Evolutionary conservation across 208 protist species (phyloP).

Genomic region (Trypanosoma vivax): DNA sequence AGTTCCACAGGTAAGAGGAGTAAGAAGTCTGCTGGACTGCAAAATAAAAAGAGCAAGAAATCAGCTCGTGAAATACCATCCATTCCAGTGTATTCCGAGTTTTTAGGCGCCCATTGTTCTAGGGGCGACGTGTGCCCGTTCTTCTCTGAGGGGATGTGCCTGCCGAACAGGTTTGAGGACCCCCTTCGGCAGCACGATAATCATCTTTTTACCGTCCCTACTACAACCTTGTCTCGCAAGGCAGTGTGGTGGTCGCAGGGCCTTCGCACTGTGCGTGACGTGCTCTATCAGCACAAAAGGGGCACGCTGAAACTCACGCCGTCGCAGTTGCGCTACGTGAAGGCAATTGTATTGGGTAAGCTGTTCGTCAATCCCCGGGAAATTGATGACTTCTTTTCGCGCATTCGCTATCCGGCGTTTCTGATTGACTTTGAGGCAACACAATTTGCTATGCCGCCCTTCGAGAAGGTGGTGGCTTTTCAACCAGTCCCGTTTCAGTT

Average conservation of each 20-base stretch:
- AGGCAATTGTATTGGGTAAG: conserved; percentile 50
- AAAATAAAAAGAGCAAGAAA: not conserved
- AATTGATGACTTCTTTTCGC: conserved; percentile 71
- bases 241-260: conserved; percentile 73
- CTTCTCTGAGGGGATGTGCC: conserved; percentile 76
- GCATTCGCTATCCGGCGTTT: conserved; percentile 77
- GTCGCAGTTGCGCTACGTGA: conserved; percentile 76
- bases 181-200: conserved; percentile 60
- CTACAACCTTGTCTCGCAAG: conserved; percentile 60
- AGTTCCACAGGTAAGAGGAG: not conserved
- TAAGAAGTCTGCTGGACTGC: conserved; percentile 1
- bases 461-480: conserved; percentile 68
- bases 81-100: conserved; percentile 41
- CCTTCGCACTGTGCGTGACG: conserved; percentile 62
- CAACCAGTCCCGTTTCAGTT: conserved; percentile 86
- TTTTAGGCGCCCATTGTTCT: conserved; percentile 64
- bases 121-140: conserved; percentile 73
- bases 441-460: conserved; percentile 84
- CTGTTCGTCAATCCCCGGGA: conserved; percentile 67
- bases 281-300: conserved; percentile 49
- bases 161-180: conserved; percentile 64
- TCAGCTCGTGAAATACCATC: conserved; percentile 1
- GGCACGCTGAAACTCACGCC: conserved; percentile 66
- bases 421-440: conserved; percentile 88
- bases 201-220: conserved; percentile 84